These are phyloP conservation scores for Colletotrichum orchidophilum DNA, from an alignment of 2,329 filamentous ascomycete species.

Conservation along the genomic window DNA sequence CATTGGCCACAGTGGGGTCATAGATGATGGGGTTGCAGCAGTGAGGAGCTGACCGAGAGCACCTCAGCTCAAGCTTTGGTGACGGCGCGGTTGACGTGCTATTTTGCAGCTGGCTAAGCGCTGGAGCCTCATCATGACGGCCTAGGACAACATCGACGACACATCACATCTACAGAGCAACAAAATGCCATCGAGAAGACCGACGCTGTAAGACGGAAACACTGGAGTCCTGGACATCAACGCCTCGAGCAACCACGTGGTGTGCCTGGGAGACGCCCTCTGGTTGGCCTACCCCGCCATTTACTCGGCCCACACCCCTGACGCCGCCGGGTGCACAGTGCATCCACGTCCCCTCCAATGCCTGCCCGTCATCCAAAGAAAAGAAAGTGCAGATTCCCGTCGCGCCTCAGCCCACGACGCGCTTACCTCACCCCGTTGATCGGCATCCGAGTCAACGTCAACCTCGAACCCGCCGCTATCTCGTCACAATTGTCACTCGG, in stretches of 20 bases:
- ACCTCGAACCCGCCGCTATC: neutral
- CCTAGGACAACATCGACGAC: too few relatives aligned
- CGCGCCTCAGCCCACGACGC: slow-evolving; percentile 8
- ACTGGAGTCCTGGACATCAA: neutral
- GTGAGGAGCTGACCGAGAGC: neutral
- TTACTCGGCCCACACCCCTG: slow-evolving; percentile 33
- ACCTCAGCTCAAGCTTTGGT: neutral
- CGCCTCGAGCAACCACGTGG: slow-evolving; percentile 26
- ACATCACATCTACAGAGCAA: too few relatives aligned
- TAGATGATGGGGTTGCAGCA: neutral
- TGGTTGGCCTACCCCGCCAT: slow-evolving; percentile 34
- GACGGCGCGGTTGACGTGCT: neutral
- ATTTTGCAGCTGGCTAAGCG: neutral
- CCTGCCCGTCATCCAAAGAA: slow-evolving; percentile 31
- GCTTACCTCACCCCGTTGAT: slow-evolving; percentile 32
- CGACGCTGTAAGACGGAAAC: slow-evolving; percentile 10
- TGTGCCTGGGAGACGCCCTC: slow-evolving; percentile 22
- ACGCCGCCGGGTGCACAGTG: slow-evolving; percentile 25
- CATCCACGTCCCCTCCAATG: slow-evolving; percentile 29
- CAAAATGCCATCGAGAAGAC: neutral
- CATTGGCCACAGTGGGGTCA: neutral
- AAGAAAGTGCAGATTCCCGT: slow-evolving; percentile 23
- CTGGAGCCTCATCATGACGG: neutral
- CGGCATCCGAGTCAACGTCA: slow-evolving; percentile 21
- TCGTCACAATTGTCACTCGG: neutral